A percentile compares a stretch with the other conserved stretches of the same genome.
Evolutionary conservation across 108 stramenopile species (phyloP).

Genomic region (Pseudonitzschia pungens): DNA sequence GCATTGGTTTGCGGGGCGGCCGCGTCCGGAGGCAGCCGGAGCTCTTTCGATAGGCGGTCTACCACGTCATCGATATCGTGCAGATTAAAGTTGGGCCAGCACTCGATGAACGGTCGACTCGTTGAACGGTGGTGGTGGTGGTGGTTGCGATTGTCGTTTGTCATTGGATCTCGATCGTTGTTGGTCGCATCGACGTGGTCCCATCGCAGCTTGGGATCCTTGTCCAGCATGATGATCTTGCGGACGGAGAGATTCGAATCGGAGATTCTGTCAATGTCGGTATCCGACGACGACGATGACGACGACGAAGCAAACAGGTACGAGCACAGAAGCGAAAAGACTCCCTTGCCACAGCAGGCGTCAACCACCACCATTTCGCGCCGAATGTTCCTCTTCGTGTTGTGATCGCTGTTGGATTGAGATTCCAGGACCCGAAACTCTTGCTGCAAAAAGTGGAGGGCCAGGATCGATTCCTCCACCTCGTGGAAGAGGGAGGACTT

Average conservation of each 20-base stretch:
- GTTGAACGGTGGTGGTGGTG: background rate
- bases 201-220: conserved; percentile 45
- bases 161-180: conserved; percentile 16
- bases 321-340: conserved; percentile 45
- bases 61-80: conserved; percentile 44
- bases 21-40: background rate
- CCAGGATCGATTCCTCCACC: conserved; percentile 48
- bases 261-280: background rate
- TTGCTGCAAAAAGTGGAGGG: conserved; percentile 25
- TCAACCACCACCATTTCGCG: conserved; percentile 36
- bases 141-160: conserved; percentile 4
- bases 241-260: background rate
- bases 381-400: background rate
- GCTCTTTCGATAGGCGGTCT: conserved; percentile 14
- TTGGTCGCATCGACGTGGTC: conserved; percentile 38
- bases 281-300: background rate
- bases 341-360: conserved; percentile 54
- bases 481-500: conserved; percentile 43
- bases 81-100: conserved; percentile 43
- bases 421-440: conserved; percentile 6
- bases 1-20: too few species aligned
- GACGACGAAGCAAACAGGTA: conserved; percentile 23
- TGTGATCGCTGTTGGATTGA: conserved; percentile 15
- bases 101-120: conserved; percentile 19
- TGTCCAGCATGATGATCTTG: conserved; percentile 50